Evolutionary conservation across 148 eudicot genomes (phyloP).

Genomic region (Chenopodium suecicum): DNA sequence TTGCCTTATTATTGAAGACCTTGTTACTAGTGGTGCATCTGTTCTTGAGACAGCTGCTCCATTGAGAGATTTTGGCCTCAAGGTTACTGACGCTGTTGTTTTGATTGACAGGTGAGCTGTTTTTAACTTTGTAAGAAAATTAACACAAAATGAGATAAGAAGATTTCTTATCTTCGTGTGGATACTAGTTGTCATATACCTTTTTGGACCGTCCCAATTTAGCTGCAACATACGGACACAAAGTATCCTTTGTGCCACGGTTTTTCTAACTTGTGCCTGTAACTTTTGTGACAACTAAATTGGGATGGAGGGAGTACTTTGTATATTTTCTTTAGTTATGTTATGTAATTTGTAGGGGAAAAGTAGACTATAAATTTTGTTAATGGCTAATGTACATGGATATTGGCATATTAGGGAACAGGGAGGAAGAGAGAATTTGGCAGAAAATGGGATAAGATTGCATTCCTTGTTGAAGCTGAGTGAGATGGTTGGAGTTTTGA

Average conservation of each 20-base stretch:
- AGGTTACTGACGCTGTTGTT: conserved; percentile 76
- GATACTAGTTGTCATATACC: too few relatives aligned
- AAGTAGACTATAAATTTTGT: background rate
- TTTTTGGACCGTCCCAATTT: too few relatives aligned
- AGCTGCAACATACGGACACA: too few relatives aligned
- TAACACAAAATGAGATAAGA: too few relatives aligned
- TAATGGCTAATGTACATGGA: conserved; percentile 2
- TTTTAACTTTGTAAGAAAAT: too few relatives aligned
- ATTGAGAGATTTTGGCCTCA: conserved; percentile 58
- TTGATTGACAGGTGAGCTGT: conserved; percentile 52
- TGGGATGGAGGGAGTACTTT: too few relatives aligned
- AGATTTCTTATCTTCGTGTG: too few relatives aligned
- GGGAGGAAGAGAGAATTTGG: conserved; percentile 83
- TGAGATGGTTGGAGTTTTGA: conserved; percentile 82
- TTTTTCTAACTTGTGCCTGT: too few relatives aligned
- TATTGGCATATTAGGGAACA: conserved; percentile 52
- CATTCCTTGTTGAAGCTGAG: conserved; percentile 76
- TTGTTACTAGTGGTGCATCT: conserved; percentile 86
- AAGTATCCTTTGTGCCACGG: too few relatives aligned
- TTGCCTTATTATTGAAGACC: conserved; percentile 69
- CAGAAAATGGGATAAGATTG: conserved; percentile 63
- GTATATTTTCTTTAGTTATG: too few relatives aligned
- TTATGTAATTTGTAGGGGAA: too few relatives aligned
- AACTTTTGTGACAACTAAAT: too few relatives aligned
- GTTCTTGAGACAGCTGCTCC: conserved; percentile 83